Evolutionary conservation across 306 rosid species (phyloP), one percentile per base, ranked within the genome.

Genomic region (Glycine latifolia): DNA sequence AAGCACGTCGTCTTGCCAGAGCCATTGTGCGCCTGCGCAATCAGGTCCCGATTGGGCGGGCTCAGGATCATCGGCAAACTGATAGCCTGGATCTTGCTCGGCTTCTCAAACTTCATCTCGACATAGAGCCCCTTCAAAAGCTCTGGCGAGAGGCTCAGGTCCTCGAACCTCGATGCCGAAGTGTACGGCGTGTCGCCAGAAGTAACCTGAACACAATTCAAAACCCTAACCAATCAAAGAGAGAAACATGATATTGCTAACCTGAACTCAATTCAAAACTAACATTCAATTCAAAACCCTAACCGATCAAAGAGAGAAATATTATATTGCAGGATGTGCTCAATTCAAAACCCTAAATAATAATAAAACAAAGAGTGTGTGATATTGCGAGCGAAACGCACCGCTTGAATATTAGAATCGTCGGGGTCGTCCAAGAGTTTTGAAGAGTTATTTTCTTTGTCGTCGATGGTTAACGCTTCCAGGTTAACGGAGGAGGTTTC

Each of bases 1-100:
- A 95, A 95, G 80, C 99, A 95, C 15, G 99, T 95, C 2, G 99
- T 95, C 87, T 95, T 95, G 0, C 99, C 97, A 2, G 99, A 95
- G 59, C 99, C 97, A 52, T 95, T 95, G 77, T 93, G 99, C 4
- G 99, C 99, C 81, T 95, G 99, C 1, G 99, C 97, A 8, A 93
- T 91, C 85, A 95, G 80, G 78, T 93, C 94, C 71, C 87, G 89
- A 59, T 87, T 11, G 4, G 99, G 99, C 39, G 97, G 93, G 4
- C 75, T 89, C 75, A 95, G 84, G 15, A 95, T 93, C 99, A 95
- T 95, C 0, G 99, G 99, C 88, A 95, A 81, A 50, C 90, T 91
- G 69, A 93, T 85, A 8, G 94, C 95, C 78, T 95, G 99, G 52
- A 95, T 92, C 82, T 93, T 95, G 63, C 97, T 95, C 2, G 97